Percentiles rank a stretch among this genome's conserved stretches.
phyloP scores from a whole-genome alignment of 352 stramenopile genomes.

The Pythium brassicae region DNA sequence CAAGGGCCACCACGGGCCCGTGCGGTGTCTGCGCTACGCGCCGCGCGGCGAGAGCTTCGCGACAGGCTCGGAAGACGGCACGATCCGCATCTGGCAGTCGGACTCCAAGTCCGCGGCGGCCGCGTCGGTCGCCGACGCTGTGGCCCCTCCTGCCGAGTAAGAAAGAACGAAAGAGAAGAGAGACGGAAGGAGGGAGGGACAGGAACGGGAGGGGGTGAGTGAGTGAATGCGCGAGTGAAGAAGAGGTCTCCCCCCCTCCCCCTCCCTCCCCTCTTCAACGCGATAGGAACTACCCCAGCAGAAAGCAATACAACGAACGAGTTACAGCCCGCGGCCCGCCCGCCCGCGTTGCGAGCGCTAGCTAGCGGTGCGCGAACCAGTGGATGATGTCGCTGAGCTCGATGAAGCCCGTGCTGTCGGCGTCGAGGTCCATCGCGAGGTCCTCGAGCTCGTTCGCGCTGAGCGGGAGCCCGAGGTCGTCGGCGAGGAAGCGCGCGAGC shows the following conservation, averaged over 20 bases:
- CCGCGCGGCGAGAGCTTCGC: constrained; percentile 92
- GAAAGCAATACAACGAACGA: not conserved
- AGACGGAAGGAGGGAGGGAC: no score
- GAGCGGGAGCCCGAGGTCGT: constrained; percentile 56
- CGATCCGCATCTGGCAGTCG: constrained; percentile 95
- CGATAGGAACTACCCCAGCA: not conserved
- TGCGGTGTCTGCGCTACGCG: constrained; percentile 95
- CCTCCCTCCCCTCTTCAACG: no score
- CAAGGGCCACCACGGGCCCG: constrained; percentile 97
- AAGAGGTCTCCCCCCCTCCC: no score
- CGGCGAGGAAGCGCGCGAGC: constrained; percentile 54
- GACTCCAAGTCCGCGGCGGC: constrained; percentile 62
- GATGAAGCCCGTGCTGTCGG: constrained; percentile 75
- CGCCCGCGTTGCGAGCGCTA: not conserved
- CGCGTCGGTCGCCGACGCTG: constrained; percentile 50
- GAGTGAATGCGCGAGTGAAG: not conserved
- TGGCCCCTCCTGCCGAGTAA: constrained; percentile 12
- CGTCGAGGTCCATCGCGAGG: constrained; percentile 59
- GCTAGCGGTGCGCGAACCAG: constrained; percentile 68
- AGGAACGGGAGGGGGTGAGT: no score
- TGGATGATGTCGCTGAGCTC: constrained; percentile 81
- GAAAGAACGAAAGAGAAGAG: not conserved
- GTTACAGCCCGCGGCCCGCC: not conserved
- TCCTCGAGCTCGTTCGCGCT: constrained; percentile 65
- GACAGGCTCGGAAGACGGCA: constrained; percentile 97